phyloP scores from a whole-genome alignment of 225 moss, liverwort and hornwort species.

The Bryoerythrophyllum caledonicum region DNA sequence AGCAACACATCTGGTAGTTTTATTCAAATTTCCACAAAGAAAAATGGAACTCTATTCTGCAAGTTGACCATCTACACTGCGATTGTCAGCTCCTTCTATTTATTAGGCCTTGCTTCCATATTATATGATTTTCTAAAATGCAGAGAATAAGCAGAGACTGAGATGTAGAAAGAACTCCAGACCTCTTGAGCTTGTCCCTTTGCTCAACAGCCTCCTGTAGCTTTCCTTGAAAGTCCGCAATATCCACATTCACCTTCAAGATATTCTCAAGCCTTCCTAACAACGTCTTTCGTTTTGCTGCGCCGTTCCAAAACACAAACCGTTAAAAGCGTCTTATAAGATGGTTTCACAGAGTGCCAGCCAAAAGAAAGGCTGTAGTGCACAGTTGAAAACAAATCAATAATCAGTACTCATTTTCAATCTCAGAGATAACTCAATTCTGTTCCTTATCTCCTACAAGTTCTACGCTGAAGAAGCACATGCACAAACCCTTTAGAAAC shows the following conservation, averaged over 20 bases:
- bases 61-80: slow-evolving; percentile 9
- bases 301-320: slow-evolving; percentile 26
- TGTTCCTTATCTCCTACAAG: slow-evolving; percentile 15
- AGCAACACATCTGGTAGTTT: background rate
- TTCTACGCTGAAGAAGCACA: slow-evolving; percentile 18
- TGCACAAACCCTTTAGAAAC: slow-evolving; percentile 15
- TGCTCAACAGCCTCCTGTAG: slow-evolving; percentile 56
- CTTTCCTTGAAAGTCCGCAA: slow-evolving; percentile 59
- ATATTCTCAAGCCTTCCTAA: slow-evolving; percentile 62
- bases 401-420: slow-evolving; percentile 14
- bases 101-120: background rate
- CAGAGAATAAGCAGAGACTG: background rate
- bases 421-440: background rate
- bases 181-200: slow-evolving; percentile 56
- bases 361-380: background rate
- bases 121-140: background rate
- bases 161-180: slow-evolving; percentile 14
- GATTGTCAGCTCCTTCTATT: slow-evolving; percentile 1
- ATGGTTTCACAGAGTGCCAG: background rate
- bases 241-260: slow-evolving; percentile 56
- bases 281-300: slow-evolving; percentile 79
- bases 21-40: background rate
- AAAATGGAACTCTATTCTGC: background rate
- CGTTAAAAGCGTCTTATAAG: slow-evolving; percentile 11
- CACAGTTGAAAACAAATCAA: slow-evolving; percentile 10